Evolutionary conservation across 352 stramenopile genomes (phyloP).

Genomic region (Globisporangium okanoganense): DNA sequence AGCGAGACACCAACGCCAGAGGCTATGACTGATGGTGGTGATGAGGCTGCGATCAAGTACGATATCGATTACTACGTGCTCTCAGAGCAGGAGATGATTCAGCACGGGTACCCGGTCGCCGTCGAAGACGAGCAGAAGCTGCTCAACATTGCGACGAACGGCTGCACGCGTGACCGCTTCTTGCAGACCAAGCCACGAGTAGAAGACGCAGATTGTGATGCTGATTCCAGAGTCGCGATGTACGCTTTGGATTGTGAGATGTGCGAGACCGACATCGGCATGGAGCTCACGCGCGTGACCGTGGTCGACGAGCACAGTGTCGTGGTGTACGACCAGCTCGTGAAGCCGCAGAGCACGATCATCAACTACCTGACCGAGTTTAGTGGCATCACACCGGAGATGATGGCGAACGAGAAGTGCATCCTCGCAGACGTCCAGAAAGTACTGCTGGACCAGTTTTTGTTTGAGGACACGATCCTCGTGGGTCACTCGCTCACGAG

Average conservation of each 20-base stretch:
- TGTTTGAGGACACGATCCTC: conserved; percentile 75
- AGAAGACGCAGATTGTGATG: neutral
- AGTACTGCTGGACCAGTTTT: conserved; percentile 44
- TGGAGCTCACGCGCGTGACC: conserved; percentile 81
- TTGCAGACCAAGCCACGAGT: conserved; percentile 43
- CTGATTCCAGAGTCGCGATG: conserved; percentile 22
- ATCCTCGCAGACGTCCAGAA: conserved; percentile 74
- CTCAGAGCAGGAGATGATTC: conserved; percentile 56
- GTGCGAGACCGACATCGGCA: conserved; percentile 84
- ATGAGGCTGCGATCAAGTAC: conserved; percentile 10
- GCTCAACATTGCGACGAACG: conserved; percentile 43
- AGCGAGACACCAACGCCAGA: conserved; percentile 10
- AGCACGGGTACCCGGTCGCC: conserved; percentile 67
- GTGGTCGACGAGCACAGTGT: conserved; percentile 51
- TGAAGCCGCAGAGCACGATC: conserved; percentile 82
- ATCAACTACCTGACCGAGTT: conserved; percentile 90
- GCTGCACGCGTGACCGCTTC: conserved; percentile 50
- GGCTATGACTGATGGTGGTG: conserved; percentile 8
- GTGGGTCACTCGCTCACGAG: conserved; percentile 87
- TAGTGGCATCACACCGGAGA: conserved; percentile 84
- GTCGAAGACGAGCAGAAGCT: conserved; percentile 55
- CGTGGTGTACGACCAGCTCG: conserved; percentile 81
- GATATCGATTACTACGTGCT: conserved; percentile 54
- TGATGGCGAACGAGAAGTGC: conserved; percentile 44
- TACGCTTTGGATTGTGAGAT: conserved; percentile 89